Base-by-base conservation (phyloP, 345 rosid species). In the Rhodamnia rubescens region DNA sequence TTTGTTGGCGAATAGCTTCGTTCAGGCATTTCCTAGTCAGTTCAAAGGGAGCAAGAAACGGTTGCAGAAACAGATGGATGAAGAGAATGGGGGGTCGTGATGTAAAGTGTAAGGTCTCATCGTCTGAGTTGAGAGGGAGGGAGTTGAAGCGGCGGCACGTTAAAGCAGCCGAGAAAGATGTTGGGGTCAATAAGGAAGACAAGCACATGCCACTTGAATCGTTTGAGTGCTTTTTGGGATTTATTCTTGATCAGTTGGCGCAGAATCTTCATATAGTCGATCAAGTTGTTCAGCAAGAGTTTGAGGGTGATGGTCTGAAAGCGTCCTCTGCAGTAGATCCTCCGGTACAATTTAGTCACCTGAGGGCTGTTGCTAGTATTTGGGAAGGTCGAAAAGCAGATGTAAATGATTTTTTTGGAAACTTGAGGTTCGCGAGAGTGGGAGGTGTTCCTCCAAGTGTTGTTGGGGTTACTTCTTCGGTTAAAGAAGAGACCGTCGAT, bases 331-430 rank as follows among this genome's bases (percentile, higher is more conserved):
- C 86, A 61, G 83, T 86, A 11, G 82, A 80, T 52, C 83, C 84
- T 74, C 20, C 86, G 40, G 85, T 88, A 84, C 92, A 87, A 20
- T 90, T 88, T 91, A 94, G 92, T 88, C 88, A 86, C 86, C 90
- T 93, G 44, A 91, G 81, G 86, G 89, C 90, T 75, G 85, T 95
- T 55, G 87, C 90, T 85, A 92, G 88, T 87, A 88, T 95, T 61
- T 97, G 95, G 95, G 98, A 97, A 87, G 95, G 94, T 88, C 91
- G 92, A 89, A 97, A 93, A 84, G 90, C 92, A 11, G 92, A 95
- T 40, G 91, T 97, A 8, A 93, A 97, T 90, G 98, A 92, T 49
- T 93, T 97, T 87, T 88, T 96, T 13, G 96, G 99, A 80, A 96
- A 92, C 90, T 81, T 94, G 91, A 94, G 91, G 87, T 97, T 97